Evolutionary conservation across 805 yeast genomes (phyloP), one percentile per base, ranked within the genome.

Genomic region (Kuraishia molischiana): DNA sequence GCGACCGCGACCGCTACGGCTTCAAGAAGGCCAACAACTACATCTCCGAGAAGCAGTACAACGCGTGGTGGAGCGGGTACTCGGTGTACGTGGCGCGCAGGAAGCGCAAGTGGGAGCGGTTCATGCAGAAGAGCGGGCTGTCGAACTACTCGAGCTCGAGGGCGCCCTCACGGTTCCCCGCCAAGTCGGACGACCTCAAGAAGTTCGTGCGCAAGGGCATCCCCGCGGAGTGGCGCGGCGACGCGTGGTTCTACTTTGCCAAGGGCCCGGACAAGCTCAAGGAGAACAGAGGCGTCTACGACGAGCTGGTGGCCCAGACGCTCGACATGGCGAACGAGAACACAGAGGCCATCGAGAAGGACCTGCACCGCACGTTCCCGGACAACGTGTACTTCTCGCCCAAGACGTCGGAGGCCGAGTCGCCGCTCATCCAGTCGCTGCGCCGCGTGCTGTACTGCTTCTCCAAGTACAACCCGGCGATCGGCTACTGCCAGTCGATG

Each of bases 141-240:
- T 49, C 46, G 13, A 53, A 66, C 9, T 19, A 17, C 14, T 17
- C 34, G 6, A 9, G 6, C 11, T 5, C 8, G 17, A 5, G 9
- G 11, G 19, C 21, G 9, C 92, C 94, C 1, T 60, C 66, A 0
- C 57, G 85, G 44, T 85, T 81, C 46, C 95, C 95, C 0, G 76
- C 90, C 1, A 72, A 72, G 42, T 80, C 87, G 3, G 89, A 80
- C 41, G 85, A 82, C 47, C 65, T 86, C 44, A 81, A 83, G 51
- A 71, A 94, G 41, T 79, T 85, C 50, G 75, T 92, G 10, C 71
- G 97, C 39, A 84, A 84, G 54, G 98, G 98, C 10, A 79, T 90
- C 9, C 97, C 98, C 0, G 89, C 95, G 0, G 96, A 86, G 53
- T 90, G 96, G 97, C 66, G 98, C 46, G 98, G 98, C 1, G 74